phyloP scores from a whole-genome alignment of 2,329 filamentous ascomycete genomes.

The Aspergillus pseudotamarii region DNA sequence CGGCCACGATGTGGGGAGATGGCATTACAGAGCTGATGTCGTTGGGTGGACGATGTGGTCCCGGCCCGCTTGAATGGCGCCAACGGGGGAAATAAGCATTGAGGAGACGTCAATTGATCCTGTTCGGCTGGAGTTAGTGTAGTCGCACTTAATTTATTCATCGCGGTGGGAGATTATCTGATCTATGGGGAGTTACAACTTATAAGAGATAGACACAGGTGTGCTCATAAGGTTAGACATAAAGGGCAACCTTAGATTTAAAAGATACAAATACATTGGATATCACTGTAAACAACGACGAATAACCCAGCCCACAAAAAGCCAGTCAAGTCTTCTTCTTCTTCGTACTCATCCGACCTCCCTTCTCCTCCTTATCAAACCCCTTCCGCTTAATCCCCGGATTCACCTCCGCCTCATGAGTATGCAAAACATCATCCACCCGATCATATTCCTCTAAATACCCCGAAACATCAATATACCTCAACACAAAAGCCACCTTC shows the following conservation, averaged over 20 bases:
- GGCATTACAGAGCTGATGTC: too few species aligned
- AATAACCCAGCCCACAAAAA: too few species aligned
- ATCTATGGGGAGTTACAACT: too few species aligned
- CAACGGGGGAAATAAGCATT: background rate
- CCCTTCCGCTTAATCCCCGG: background rate
- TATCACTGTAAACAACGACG: too few species aligned
- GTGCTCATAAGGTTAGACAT: too few species aligned
- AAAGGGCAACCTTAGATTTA: too few species aligned
- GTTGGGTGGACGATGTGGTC: background rate
- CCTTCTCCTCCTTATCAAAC: background rate
- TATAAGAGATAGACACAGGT: too few species aligned
- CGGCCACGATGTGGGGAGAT: slow-evolving; percentile 1
- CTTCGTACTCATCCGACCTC: background rate
- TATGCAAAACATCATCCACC: background rate
- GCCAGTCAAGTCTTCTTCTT: background rate
- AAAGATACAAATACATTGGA: too few species aligned
- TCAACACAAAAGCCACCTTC: slow-evolving; percentile 42
- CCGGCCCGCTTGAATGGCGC: background rate
- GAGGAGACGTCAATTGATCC: background rate
- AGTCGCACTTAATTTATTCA: too few species aligned
- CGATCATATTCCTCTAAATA: slow-evolving; percentile 8
- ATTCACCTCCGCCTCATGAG: background rate
- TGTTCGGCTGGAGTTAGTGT: background rate
- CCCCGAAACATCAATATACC: slow-evolving; percentile 34
- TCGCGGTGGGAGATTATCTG: too few species aligned